Base-by-base conservation (phyloP, 2,329 filamentous ascomycete species). In the Phyllosticta capitalensis region DNA sequence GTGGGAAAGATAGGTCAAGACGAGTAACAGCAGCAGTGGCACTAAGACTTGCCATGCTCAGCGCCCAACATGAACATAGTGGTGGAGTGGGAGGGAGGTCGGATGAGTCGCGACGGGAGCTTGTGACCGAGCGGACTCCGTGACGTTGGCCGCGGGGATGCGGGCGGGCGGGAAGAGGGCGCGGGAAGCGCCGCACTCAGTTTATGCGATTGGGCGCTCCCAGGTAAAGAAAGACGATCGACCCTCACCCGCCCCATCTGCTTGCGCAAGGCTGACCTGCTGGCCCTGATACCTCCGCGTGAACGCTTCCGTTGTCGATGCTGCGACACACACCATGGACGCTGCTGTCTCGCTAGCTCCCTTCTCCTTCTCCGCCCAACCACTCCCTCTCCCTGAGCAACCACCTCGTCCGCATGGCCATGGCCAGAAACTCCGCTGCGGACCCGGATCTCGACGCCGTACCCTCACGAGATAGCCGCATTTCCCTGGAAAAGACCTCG, bases 1-100 rank as follows among this genome's bases (percentile, higher is more conserved):
- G 26, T 30, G 20, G 20, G 45, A 55, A 17, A 22, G 50, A 26
- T 52, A 19, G 50, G 7, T 52, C 20, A 33, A 28, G 30, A 26
- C 28, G 28, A n/a, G 30, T 19, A 49, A 51, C n/a, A 54, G 38
- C 56, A 54, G 56, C 24, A 6, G 10, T 22, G 51, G 50, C 51
- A 19, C 50, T 52, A 53, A 45, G 22, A 17, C 52, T 59, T 55
- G 58, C 58, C 58, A 55, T 59, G 58, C 51, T 59, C 58, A 55
- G 53, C 58, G 58, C 24, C 48, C 38, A 45, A 55, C 38, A 52
- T 14, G 20, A 7, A 24, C 58, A 45, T 50, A 51, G 56, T 59
- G 56, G 52, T 58, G 56, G 54, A n/a, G n/a, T n/a, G n/a, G n/a
- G n/a, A n/a, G n/a, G n/a, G n/a, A 24, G 28, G 26, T 52, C 33